Evolutionary conservation across 306 rosid genomes (phyloP), one percentile per base, ranked within the genome.

Genomic region (Vachellia collinsii): DNA sequence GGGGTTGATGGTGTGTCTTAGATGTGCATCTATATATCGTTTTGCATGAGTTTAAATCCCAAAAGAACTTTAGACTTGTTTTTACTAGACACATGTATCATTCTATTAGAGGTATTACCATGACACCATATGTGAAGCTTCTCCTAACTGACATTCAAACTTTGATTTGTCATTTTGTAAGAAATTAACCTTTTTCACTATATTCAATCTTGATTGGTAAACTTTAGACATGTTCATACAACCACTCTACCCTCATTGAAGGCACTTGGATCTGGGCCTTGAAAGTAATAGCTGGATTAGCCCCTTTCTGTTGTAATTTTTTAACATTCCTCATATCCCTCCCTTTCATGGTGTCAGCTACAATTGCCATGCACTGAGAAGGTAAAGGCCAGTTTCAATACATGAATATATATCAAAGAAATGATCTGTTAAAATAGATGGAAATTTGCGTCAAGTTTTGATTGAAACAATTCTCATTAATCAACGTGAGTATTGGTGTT

Each of bases 1-100:
- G 76, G 83, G 88, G 88, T 80, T 83, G 91, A 83, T 83, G 85
- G 46, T 70, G 78, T 80, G 87, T 79, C 83, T 78, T 92, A 85
- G 89, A 85, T 89, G 94, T 85, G 75, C 8, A 44, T 70, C 37
- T 74, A 59, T 69, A 19, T 56, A 54, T 14, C 19, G n/a, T 54
- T 8, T 79, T 75, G 50, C 81, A 63, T 77, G 82, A 75, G 59
- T 86, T 83, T 84, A 62, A 74, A 81, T 72, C 85, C 77, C 11
- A 46, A 16, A 46, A 46, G 13, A 10, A 46, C 51, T 46, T 10
- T 12, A 46, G 16, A 46, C 2, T 46, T 44, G 48, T 29, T 29
- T 29, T 29, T 29, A 2, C 34, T 29, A 29, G 34, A 29, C 34
- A 29, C 34, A 29, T 0, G 34, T 29, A 29, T 29, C 34, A 1